Percentiles rank a stretch among this genome's conserved stretches.
Conservation (phyloP, 1,139 yeast genomes). For the Komagataea norvegica region DNA sequence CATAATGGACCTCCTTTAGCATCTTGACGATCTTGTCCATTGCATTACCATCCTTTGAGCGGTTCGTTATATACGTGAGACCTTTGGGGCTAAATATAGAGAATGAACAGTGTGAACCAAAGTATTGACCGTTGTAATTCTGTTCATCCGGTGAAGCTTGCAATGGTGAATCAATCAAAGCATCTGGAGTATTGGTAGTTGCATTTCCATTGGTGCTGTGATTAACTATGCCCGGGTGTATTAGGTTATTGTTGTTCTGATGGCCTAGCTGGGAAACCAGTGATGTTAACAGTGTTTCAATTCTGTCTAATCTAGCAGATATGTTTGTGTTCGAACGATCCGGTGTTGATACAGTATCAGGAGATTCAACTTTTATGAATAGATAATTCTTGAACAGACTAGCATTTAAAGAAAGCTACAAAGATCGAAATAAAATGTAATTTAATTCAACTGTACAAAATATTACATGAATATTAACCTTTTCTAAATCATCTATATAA, state of each 20-base stretch:
- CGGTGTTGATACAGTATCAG: not conserved
- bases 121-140: slow-evolving; percentile 17
- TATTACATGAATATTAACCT: slow-evolving; percentile 20
- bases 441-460: slow-evolving; percentile 10
- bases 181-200: too few species aligned
- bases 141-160: slow-evolving; percentile 10
- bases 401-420: too few species aligned
- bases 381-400: too few species aligned
- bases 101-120: slow-evolving; percentile 27
- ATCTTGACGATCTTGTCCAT: slow-evolving; percentile 19
- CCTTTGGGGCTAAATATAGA: slow-evolving; percentile 36
- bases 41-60: slow-evolving; percentile 24
- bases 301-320: not conserved
- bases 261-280: not conserved
- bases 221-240: not conserved
- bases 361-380: slow-evolving; percentile 3
- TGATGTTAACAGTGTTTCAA: not conserved
- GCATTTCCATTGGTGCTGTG: too few species aligned
- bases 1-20: slow-evolving; percentile 20
- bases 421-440: slow-evolving; percentile 2
- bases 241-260: not conserved
- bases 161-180: slow-evolving; percentile 26
- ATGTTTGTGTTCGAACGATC: not conserved
- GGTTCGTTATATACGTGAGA: slow-evolving; percentile 33
- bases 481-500: slow-evolving; percentile 3